Conservation (phyloP, 139 green algal species). For the Chlamydomonas sp. region DNA sequence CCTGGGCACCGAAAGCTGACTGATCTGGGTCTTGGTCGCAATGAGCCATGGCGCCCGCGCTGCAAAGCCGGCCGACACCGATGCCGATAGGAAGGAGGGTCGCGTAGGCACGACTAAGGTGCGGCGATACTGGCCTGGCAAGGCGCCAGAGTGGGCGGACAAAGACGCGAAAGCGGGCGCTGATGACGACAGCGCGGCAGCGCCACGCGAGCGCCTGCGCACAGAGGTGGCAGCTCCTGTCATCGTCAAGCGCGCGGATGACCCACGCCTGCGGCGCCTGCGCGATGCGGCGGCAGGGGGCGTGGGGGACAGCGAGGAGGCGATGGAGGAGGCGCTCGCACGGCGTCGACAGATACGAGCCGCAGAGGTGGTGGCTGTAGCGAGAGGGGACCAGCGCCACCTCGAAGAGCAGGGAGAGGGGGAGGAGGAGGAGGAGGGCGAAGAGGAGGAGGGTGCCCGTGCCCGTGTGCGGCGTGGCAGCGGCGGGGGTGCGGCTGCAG, state of each 20-base stretch:
- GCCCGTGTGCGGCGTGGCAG: no score
- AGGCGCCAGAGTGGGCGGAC: conserved; percentile 70
- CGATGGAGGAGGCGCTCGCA: conserved; percentile 29
- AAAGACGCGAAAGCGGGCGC: conserved; percentile 21
- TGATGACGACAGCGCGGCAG: neutral
- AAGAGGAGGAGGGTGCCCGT: conserved; percentile 15
- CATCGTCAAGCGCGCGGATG: conserved; percentile 53
- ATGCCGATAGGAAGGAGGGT: conserved; percentile 45
- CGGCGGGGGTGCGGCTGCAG: conserved; percentile 4
- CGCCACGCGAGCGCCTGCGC: conserved; percentile 28
- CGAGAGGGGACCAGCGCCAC: conserved; percentile 16
- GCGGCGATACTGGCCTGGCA: conserved; percentile 78
- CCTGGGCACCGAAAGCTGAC: no score
- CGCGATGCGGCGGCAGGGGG: conserved; percentile 4
- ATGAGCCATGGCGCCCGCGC: neutral
- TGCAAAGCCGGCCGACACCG: neutral
- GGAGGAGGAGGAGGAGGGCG: conserved; percentile 12
- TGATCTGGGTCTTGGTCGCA: neutral
- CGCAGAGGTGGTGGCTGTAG: conserved; percentile 31
- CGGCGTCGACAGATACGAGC: conserved; percentile 31
- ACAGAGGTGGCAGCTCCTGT: conserved; percentile 55
- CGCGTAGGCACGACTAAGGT: conserved; percentile 65
- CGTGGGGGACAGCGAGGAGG: conserved; percentile 15
- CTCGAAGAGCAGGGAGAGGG: conserved; percentile 25
- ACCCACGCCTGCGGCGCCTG: conserved; percentile 53